Conservation (phyloP, 108 stramenopile species). For the Cyclotella choctawhatcheeana region DNA sequence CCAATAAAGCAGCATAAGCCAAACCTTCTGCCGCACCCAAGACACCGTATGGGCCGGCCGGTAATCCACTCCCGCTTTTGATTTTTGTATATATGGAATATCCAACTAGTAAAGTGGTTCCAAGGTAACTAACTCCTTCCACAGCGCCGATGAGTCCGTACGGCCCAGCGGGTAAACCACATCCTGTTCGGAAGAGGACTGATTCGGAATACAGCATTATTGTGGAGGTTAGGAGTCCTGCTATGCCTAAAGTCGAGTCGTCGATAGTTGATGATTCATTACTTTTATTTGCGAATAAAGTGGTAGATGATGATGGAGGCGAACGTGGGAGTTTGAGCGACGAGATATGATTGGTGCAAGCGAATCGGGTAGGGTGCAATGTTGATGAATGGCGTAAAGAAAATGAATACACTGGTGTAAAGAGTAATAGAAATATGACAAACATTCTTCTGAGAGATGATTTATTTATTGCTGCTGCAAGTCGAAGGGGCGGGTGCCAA, state of each 20-base stretch:
- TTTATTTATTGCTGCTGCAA: no score
- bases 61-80: slow-evolving; percentile 68
- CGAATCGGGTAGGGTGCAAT: no score
- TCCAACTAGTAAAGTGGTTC: slow-evolving; percentile 53
- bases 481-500: no score
- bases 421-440: no score
- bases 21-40: slow-evolving; percentile 79
- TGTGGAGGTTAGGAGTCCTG: slow-evolving; percentile 55
- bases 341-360: no score
- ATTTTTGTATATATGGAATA: slow-evolving; percentile 65
- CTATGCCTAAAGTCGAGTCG: slow-evolving; percentile 38
- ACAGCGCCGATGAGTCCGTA: slow-evolving; percentile 65
- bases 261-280: slow-evolving; percentile 36
- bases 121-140: slow-evolving; percentile 76
- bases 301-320: no score
- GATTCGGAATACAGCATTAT: slow-evolving; percentile 75
- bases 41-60: slow-evolving; percentile 68
- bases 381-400: no score
- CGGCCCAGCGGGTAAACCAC: slow-evolving; percentile 79
- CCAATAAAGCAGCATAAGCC: slow-evolving; percentile 62
- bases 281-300: no score
- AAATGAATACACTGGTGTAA: no score
- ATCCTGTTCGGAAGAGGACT: slow-evolving; percentile 70
- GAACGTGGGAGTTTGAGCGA: no score
- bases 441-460: no score